Evolutionary conservation across 2,329 filamentous ascomycete species (phyloP).

Genomic region (Drechmeria coniospora): DNA sequence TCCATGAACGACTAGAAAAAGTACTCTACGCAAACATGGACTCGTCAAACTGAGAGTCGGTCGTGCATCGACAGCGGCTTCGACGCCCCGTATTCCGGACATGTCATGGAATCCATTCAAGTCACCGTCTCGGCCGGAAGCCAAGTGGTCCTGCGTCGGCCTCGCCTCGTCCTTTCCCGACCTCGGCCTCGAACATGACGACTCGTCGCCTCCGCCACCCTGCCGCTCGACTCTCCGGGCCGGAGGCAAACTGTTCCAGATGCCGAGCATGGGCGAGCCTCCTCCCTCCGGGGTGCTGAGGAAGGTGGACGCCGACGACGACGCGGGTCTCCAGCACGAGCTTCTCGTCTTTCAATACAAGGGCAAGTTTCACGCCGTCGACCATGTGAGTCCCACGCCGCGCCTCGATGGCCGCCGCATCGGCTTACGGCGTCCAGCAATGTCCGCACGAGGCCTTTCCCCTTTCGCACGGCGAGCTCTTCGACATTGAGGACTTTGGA

Average conservation of each 20-base stretch:
- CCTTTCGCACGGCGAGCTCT: constrained; percentile 44
- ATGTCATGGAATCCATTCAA: no score
- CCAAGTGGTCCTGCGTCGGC: constrained; percentile 46
- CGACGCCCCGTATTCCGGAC: no score
- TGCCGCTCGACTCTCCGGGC: constrained; percentile 26
- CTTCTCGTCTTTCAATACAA: constrained; percentile 51
- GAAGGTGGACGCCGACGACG: constrained; percentile 16
- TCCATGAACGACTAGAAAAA: no score
- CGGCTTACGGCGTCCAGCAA: constrained; percentile 23
- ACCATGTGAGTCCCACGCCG: constrained; percentile 39
- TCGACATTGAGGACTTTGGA: constrained; percentile 62
- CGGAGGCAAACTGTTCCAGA: constrained; percentile 44
- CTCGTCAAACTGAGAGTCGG: no score
- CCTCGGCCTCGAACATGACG: constrained; percentile 24
- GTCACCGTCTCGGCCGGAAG: no score
- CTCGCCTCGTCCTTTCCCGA: constrained; percentile 39
- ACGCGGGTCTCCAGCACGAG: constrained; percentile 35
- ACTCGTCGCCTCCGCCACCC: no score
- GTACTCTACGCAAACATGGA: no score
- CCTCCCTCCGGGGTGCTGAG: constrained; percentile 22
- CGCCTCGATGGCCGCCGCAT: constrained; percentile 1
- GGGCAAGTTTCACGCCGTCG: constrained; percentile 49
- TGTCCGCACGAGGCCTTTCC: constrained; percentile 56
- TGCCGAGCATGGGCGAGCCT: constrained; percentile 22
- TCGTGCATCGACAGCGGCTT: no score